Conservation (phyloP, 2,329 filamentous ascomycete species). For the Fusarium chaquense region DNA sequence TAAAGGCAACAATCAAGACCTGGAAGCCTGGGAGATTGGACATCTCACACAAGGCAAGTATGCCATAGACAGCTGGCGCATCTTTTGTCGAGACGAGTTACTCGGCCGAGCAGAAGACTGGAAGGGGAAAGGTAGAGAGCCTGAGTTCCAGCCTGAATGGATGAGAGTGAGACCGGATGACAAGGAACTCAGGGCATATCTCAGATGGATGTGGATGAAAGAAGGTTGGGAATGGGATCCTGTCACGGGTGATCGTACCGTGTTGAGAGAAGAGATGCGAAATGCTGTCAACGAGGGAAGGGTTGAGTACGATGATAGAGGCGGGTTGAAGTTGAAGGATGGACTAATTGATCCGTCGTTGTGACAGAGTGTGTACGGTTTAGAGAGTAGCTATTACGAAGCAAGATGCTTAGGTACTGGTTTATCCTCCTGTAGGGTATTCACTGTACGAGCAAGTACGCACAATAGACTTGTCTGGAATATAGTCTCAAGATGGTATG, state of each 20-base stretch:
- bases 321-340: conserved; percentile 57
- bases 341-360: neutral
- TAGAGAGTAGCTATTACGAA: neutral
- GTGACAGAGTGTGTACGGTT: neutral
- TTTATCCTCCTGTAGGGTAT: neutral
- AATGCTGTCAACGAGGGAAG: conserved; percentile 68
- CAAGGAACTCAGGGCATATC: conserved; percentile 88
- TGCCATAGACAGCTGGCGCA: conserved; percentile 89
- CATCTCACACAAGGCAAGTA: conserved; percentile 87
- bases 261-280: conserved; percentile 65
- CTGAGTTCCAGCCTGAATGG: conserved; percentile 85
- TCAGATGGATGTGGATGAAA: conserved; percentile 92
- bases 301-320: conserved; percentile 66
- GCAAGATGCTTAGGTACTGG: conserved; percentile 1
- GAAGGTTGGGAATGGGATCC: conserved; percentile 88
- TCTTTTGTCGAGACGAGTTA: conserved; percentile 87
- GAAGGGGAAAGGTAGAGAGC: conserved; percentile 67
- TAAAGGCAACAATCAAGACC: conserved; percentile 25
- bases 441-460: neutral
- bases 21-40: conserved; percentile 81
- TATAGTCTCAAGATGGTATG: neutral
- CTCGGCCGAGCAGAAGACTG: conserved; percentile 74
- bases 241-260: conserved; percentile 71
- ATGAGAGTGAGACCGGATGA: conserved; percentile 85
- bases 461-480: neutral